phyloP scores from a whole-genome alignment of 768 basidiomycete genomes.

The Paxillus rubicundulus region DNA sequence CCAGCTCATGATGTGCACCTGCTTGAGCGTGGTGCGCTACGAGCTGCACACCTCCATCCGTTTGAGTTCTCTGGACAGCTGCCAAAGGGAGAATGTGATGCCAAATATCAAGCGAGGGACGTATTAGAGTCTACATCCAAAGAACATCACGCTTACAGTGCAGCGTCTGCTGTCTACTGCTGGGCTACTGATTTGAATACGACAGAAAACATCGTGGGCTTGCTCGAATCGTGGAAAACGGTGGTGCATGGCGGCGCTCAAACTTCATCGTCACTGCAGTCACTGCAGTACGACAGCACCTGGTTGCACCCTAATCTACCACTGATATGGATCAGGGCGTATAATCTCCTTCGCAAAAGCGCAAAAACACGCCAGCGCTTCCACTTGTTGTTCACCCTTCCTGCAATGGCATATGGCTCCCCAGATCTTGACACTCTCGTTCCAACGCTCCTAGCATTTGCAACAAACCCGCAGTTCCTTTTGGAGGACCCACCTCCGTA shows the following conservation, averaged over 20 bases:
- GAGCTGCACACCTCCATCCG: conserved; percentile 14
- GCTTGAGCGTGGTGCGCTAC: conserved; percentile 15
- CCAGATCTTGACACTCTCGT: conserved; percentile 13
- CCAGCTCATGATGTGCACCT: conserved; percentile 8
- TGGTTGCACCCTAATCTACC: conserved; percentile 27
- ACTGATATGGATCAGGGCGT: conserved; percentile 27
- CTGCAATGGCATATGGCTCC: conserved; percentile 32
- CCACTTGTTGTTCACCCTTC: conserved; percentile 31
- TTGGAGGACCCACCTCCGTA: conserved; percentile 15
- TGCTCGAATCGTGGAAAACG: conserved; percentile 10
- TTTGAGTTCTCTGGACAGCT: conserved; percentile 4
- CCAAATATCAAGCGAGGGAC: conserved; percentile 14
- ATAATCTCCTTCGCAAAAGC: conserved; percentile 23
- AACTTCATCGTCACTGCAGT: conserved; percentile 15
- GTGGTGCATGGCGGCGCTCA: not conserved
- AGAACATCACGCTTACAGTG: conserved; percentile 18
- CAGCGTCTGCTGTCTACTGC: conserved; percentile 7
- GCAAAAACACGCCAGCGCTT: conserved; percentile 9
- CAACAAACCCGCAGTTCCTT: conserved; percentile 7
- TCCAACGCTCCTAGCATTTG: conserved; percentile 33
- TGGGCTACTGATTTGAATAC: not conserved
- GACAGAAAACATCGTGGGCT: not conserved
- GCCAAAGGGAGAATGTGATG: not conserved
- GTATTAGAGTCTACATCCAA: not conserved
- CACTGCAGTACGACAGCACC: conserved; percentile 23